These are phyloP conservation scores for Xylaria sp. DNA, from an alignment of 495 filamentous ascomycete genomes.

Conservation along the genomic window DNA sequence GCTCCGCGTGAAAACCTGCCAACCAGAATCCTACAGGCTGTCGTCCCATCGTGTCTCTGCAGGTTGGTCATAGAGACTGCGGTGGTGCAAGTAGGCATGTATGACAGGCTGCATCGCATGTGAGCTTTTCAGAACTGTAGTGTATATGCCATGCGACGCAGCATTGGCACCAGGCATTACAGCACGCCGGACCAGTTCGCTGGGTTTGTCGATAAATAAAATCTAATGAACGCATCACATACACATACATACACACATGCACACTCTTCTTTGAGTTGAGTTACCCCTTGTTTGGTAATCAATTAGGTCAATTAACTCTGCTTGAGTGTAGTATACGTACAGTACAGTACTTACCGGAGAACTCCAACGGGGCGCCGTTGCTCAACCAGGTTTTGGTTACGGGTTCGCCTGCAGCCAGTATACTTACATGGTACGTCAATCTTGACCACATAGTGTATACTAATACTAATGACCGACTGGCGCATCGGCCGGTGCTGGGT, in stretches of 20 bases:
- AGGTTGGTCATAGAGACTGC: background rate
- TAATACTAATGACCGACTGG: background rate
- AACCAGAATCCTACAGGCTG: constrained; percentile 11
- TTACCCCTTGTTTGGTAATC: background rate
- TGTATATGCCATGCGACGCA: constrained; percentile 13
- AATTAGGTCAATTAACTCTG: background rate
- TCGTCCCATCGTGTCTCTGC: constrained; percentile 6
- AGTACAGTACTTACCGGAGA: background rate
- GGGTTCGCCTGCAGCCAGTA: background rate
- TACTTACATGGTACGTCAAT: constrained; percentile 7
- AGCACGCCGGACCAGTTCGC: background rate
- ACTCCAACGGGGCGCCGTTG: constrained; percentile 15
- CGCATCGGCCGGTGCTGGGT: too few species aligned
- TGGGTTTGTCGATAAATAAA: background rate
- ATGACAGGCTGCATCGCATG: constrained; percentile 3
- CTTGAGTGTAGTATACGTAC: too few species aligned
- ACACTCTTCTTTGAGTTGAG: background rate
- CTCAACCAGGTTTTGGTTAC: constrained; percentile 19
- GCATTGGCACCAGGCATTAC: constrained; percentile 8
- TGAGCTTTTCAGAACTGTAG: background rate
- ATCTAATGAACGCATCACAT: too few species aligned
- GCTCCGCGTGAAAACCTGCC: constrained; percentile 10
- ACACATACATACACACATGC: too few species aligned
- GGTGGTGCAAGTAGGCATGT: constrained; percentile 6
- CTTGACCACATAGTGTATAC: background rate